Evolutionary conservation across 1,284 basidiomycete genomes (phyloP), one percentile per base, ranked within the genome.

Genomic region (Agroathelia rolfsii): DNA sequence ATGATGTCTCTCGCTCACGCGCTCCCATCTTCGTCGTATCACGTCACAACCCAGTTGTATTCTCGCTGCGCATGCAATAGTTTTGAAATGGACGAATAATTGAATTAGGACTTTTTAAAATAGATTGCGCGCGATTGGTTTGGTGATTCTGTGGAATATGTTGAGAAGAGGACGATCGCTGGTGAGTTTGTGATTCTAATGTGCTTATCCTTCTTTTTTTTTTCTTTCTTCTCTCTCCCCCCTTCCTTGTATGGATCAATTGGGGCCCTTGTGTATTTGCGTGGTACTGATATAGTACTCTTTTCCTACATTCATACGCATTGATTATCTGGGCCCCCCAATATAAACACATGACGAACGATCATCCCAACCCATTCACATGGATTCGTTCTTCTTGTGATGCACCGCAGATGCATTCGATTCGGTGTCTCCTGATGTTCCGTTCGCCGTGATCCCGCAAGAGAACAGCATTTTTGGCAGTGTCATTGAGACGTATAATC

Each of bases 381-480:
- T 28, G 13, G 6, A 17, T 5, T 17, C 20, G 20, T 40, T 24
- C 30, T 37, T 34, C 4, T 34, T 24, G n/a, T 33, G 25, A n/a
- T n/a, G n/a, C n/a, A n/a, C n/a, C 25, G 15, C 42, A 85, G 81
- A 68, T 41, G 70, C 76, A 14, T 74, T 76, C 38, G 47, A 62
- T 26, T 53, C 65, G 6, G 51, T 85, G 14, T 59, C 62, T 3
- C 29, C 46, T 18, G 50, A 50, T 19, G 52, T 51, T 38, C 62
- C 48, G 37, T 49, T 72, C 29, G 80, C 66, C 13, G 60, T 86
- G 7, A 59, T 85, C 12, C 83, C 82, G 10, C 76, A 80, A 49
- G 83, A 86, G 53, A 86, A 86, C 46, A 73, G 72, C 15, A 78
- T 72, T 21, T 78, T 74, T 43, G 82, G 82, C 7, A 59, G 59